Base-by-base conservation (phyloP, 345 rosid genomes). In the Crucihimalaya himalaica region DNA sequence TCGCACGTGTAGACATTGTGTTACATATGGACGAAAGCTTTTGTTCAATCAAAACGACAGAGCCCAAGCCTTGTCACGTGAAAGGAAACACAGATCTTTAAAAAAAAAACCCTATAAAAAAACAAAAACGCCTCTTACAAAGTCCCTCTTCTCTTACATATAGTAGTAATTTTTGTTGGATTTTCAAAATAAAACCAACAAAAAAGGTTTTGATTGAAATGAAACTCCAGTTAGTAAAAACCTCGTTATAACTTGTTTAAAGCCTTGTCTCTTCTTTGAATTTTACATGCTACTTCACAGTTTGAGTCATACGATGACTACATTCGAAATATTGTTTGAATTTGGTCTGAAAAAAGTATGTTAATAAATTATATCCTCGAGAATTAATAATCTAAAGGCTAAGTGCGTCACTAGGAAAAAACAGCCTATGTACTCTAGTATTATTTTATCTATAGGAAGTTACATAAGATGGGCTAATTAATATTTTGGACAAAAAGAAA, bases 11-110 rank as follows among this genome's bases (percentile, higher is more conserved):
- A 32, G 10, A 62, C 43, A 23, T 23, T 68, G 68, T 34, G 79
- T 52, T 75, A 61, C 65, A 75, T 60, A 52, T 68, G 69, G 69
- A 68, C 64, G 19, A 61, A 42, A 61, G 63, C 79, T 1, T 69
- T 62, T 62, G 74, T 75, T 75, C 74, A 75, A 61, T 68, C 79
- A 75, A 68, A 51, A 75, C 57, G 28, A 75, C 73, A 75, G 61
- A 50, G 37, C 7, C 63, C n/a, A 52, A 32, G 70, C 69, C 58
- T 69, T 75, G 79, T 76, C 79, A 76, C 74, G 79, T 76, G 79
- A 69, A 76, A 76, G 70, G 79, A 69, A 60, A 76, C 79, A 68
- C 55, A n/a, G 7, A 0, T 67, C 16, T 45, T 45, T 45, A 7
- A 0, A 7, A n/a, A 16, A n/a, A 18, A 18, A 6, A 3, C 12